Evolutionary conservation across 2,329 filamentous ascomycete species (phyloP).

Genomic region (Paraphaeosphaeria sporulosa): DNA sequence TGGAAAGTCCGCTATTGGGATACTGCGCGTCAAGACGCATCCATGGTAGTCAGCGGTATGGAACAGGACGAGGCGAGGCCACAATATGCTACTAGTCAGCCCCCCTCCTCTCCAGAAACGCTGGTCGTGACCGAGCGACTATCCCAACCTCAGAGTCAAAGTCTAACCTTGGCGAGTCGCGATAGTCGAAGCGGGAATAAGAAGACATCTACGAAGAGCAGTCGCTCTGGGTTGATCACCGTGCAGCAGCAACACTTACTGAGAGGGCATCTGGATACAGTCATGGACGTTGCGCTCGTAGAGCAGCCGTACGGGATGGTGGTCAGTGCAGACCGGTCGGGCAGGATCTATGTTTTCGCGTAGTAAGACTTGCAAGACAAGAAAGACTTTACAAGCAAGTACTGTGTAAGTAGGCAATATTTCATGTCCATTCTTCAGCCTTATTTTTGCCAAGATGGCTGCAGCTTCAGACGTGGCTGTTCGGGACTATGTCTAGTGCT

Average conservation of each 20-base stretch:
- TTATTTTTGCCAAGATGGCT: background rate
- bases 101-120: constrained; percentile 48
- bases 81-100: constrained; percentile 62
- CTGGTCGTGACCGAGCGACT: constrained; percentile 49
- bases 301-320: constrained; percentile 93
- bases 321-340: constrained; percentile 85
- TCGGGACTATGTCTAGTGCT: background rate
- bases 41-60: constrained; percentile 80
- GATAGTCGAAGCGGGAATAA: constrained; percentile 37
- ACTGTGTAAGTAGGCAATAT: background rate
- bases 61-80: constrained; percentile 74
- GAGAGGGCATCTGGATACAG: constrained; percentile 84
- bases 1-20: constrained; percentile 96
- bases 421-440: background rate
- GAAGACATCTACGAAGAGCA: constrained; percentile 50
- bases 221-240: constrained; percentile 86
- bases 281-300: constrained; percentile 87
- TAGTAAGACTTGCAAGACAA: constrained; percentile 37
- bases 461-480: background rate
- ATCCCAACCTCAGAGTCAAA: constrained; percentile 28
- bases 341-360: constrained; percentile 85
- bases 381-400: background rate
- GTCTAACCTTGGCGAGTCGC: constrained; percentile 16
- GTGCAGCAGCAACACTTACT: constrained; percentile 89
- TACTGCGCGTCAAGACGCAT: constrained; percentile 77